Evolutionary conservation across 2,329 filamentous ascomycete species (phyloP), one percentile per base, ranked within the genome.

Genomic region (Periconia sp.): DNA sequence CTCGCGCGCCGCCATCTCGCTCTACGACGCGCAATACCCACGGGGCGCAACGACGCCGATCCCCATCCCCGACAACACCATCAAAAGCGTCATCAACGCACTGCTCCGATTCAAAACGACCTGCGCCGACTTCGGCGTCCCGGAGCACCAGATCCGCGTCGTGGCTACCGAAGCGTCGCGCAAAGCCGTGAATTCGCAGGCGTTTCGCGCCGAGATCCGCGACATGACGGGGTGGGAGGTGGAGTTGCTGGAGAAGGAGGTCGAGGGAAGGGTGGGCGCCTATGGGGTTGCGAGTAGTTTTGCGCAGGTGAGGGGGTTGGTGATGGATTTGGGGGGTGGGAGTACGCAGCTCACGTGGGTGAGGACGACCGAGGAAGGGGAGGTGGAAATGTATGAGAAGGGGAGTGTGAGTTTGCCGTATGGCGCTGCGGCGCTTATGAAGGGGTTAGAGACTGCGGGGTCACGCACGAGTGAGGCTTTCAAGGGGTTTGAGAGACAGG

Each of bases 81-180:
- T 95, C 54, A 58, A 74, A 1, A 74, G 80, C n/a, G 90, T 96
- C 11, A 76, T 90, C 6, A 74, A 81, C 31, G 84, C 85, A 1
- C 76, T 96, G 11, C 76, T 82, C 19, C 85, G 85, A 27, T 96
- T 96, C 77, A 85, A 85, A 55, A 78, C 77, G 23, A 88, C 89
- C 48, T 93, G 91, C 54, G 69, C 80, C 50, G 83, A 87, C 53
- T 91, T 90, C 66, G 79, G 80, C 17, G 90, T 96, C 0, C 84
- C 84, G 0, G 69, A 79, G 0, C 62, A 74, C 33, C 86, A 92
- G 58, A 83, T 93, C 55, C 82, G 84, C 18, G 83, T 96, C 10
- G 84, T 97, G 41, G 92, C 92, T 18, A 97, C 92, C 0, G 92
- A 96, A 73, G 92, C 92, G 3, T 94, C 92, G 70, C 85, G 92